These are phyloP conservation scores for Syzygium malaccense DNA, from an alignment of 441 rosid genomes.

Conservation along the genomic window DNA sequence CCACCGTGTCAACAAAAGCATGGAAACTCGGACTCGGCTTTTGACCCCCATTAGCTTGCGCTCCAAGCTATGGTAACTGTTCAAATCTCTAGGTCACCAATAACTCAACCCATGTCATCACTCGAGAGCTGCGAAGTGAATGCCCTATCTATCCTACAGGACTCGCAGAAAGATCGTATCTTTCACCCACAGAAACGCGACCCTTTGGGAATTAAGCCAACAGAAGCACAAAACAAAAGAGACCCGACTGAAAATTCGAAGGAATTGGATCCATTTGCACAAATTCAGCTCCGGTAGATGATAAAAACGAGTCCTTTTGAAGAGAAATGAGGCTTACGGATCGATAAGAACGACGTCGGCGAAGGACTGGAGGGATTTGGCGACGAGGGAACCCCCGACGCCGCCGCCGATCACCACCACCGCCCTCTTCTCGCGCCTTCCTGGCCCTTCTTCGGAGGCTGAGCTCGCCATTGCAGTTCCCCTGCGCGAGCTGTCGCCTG, in stretches of 20 bases:
- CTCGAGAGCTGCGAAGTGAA: neutral
- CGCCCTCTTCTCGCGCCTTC: slow-evolving; percentile 20
- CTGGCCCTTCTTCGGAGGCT: neutral
- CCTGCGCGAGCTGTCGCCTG: neutral
- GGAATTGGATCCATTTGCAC: neutral
- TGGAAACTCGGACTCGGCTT: neutral
- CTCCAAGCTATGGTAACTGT: neutral
- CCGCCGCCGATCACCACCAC: slow-evolving; percentile 77
- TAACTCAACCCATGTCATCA: neutral
- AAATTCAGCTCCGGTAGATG: neutral
- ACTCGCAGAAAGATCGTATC: neutral
- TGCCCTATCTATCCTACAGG: neutral
- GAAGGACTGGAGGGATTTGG: slow-evolving; percentile 46
- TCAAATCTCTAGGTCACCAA: neutral
- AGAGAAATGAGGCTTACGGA: slow-evolving; percentile 31
- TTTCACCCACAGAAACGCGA: neutral
- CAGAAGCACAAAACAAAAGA: neutral
- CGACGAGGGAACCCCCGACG: slow-evolving; percentile 54
- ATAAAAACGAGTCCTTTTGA: slow-evolving; percentile 1
- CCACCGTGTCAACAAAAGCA: neutral
- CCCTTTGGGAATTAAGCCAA: neutral
- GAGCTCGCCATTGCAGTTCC: neutral
- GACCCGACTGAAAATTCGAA: neutral
- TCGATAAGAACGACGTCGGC: slow-evolving; percentile 75
- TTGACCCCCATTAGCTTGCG: neutral